These are phyloP conservation scores for Eragrostis curvula DNA, from an alignment of 176 grass and related monocot species.

Conservation along the genomic window DNA sequence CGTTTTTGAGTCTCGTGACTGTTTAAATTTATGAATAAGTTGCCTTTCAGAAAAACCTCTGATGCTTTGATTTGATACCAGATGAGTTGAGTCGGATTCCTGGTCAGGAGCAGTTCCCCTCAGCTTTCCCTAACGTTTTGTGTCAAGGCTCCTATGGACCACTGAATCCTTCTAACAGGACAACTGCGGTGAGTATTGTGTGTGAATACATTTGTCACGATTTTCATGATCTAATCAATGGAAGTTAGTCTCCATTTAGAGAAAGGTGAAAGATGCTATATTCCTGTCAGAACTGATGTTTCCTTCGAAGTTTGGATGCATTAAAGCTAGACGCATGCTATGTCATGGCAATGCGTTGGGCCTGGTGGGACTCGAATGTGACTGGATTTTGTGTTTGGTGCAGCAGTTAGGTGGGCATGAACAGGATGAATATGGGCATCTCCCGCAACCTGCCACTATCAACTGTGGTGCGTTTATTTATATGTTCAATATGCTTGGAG, in stretches of 20 bases:
- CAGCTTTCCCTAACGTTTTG: too few relatives aligned
- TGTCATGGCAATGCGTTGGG: not conserved
- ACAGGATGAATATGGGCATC: not conserved
- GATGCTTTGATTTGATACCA: not conserved
- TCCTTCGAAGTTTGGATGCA: not conserved
- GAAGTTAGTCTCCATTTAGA: too few relatives aligned
- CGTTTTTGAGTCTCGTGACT: not conserved
- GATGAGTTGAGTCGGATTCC: not conserved
- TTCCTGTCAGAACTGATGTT: not conserved
- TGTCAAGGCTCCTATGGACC: too few relatives aligned
- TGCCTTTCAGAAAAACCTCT: not conserved
- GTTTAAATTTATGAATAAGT: not conserved
- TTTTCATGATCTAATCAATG: too few relatives aligned
- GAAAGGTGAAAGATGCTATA: too few relatives aligned
- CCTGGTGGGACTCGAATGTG: not conserved
- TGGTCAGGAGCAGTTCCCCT: not conserved
- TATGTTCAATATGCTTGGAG: not conserved
- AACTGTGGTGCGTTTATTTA: not conserved
- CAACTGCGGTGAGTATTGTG: not conserved
- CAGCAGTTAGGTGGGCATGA: not conserved
- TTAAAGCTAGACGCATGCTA: too few relatives aligned
- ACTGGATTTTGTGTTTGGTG: not conserved
- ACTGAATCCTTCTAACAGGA: not conserved
- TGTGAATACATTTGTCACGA: not conserved
- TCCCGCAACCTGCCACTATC: too few relatives aligned